Percentiles rank a stretch among this genome's conserved stretches.
Conservation (phyloP, 2,329 filamentous ascomycete genomes). For the Verticillium nonalfalfae region DNA sequence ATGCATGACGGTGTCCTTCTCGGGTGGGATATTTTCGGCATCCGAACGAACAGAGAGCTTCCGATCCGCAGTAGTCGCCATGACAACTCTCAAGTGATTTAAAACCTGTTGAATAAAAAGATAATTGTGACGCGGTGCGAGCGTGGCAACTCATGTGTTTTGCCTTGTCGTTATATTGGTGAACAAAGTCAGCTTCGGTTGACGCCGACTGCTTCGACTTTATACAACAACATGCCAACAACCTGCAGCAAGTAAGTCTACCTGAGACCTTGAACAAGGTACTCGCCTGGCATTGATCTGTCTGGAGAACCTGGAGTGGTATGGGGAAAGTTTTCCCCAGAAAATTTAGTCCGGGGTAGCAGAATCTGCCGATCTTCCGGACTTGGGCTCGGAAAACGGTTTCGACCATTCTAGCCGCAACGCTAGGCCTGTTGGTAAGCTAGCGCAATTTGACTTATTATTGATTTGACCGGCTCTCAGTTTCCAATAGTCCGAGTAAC, state of each 20-base stretch:
- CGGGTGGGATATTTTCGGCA: slow-evolving; percentile 15
- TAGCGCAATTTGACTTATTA: background rate
- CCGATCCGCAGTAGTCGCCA: slow-evolving; percentile 6
- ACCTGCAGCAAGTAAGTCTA: background rate
- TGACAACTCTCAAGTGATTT: background rate
- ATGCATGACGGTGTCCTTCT: slow-evolving; percentile 17
- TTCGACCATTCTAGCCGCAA: background rate
- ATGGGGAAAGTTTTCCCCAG: background rate
- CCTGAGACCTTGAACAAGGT: background rate
- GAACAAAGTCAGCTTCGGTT: background rate
- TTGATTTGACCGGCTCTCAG: background rate
- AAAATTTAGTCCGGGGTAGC: background rate
- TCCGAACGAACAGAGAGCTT: slow-evolving; percentile 10
- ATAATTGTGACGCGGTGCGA: background rate
- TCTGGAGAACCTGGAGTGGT: background rate
- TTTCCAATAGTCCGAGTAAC: background rate
- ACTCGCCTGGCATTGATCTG: background rate
- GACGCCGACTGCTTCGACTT: background rate
- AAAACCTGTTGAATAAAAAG: background rate
- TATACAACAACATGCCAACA: background rate
- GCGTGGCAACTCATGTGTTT: background rate
- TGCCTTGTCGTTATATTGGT: background rate
- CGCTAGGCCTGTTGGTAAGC: background rate
- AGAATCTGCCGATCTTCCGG: background rate
- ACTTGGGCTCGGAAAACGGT: background rate